Evolutionary conservation across 192 early-diverging fungal genomes (phyloP).

Genomic region (Mortierella alpina): DNA sequence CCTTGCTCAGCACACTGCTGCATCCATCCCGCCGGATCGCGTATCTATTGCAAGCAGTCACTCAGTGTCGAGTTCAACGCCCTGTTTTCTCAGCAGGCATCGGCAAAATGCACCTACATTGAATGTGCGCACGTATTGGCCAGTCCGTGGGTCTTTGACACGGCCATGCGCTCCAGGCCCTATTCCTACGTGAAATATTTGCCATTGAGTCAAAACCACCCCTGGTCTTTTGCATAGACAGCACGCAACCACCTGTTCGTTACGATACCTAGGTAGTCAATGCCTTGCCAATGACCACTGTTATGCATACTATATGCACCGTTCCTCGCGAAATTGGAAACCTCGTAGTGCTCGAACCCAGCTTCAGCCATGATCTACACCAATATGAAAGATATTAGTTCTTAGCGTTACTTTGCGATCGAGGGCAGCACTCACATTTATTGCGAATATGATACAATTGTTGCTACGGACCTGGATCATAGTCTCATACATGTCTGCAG

Average conservation of each 20-base stretch:
- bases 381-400: not conserved
- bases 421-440: not conserved
- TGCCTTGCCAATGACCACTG: constrained; percentile 65
- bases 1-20: constrained; percentile 54
- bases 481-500: constrained; percentile 65
- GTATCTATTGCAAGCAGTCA: constrained; percentile 34
- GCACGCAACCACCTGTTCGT: not conserved
- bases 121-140: constrained; percentile 52
- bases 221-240: not conserved
- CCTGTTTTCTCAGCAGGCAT: not conserved
- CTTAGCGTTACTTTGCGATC: not conserved
- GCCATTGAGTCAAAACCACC: not conserved
- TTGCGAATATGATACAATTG: not conserved
- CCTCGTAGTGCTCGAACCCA: constrained; percentile 67
- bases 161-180: constrained; percentile 69
- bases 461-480: constrained; percentile 49
- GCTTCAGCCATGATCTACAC: constrained; percentile 40
- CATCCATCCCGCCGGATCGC: constrained; percentile 66
- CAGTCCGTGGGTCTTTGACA: constrained; percentile 31
- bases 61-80: not conserved
- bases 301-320: constrained; percentile 61
- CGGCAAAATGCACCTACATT: constrained; percentile 45
- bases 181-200: constrained; percentile 43
- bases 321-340: constrained; percentile 63
- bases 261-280: constrained; percentile 64